These are phyloP conservation scores for Fusarium buharicum DNA, from an alignment of 2,329 filamentous ascomycete species.

Conservation along the genomic window DNA sequence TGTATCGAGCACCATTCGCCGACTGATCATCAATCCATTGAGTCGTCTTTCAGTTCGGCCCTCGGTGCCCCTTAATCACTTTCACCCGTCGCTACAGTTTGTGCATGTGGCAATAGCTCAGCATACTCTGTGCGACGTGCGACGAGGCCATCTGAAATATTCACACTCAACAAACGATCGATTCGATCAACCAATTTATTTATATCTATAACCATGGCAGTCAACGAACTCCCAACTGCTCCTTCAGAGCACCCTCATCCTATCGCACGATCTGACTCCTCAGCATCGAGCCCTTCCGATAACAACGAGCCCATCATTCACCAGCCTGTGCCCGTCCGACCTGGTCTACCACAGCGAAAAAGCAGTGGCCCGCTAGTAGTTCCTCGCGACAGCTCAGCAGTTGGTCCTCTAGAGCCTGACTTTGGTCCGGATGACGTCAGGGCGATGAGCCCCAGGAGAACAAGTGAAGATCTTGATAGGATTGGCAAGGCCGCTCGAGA, in stretches of 20 bases:
- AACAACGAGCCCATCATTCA: slow-evolving; percentile 56
- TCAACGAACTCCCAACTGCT: slow-evolving; percentile 41
- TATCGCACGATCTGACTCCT: slow-evolving; percentile 55
- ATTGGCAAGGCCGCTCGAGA: slow-evolving; percentile 84
- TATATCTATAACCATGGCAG: slow-evolving; percentile 34
- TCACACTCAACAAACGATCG: not conserved
- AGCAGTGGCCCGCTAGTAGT: slow-evolving; percentile 87
- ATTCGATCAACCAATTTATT: not conserved
- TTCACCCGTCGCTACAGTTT: slow-evolving; percentile 9
- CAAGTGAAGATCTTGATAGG: slow-evolving; percentile 88
- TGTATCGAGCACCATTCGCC: slow-evolving; percentile 9
- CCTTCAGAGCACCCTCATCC: slow-evolving; percentile 44
- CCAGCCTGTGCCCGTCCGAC: slow-evolving; percentile 66
- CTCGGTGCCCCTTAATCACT: not conserved
- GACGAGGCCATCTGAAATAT: slow-evolving; percentile 10
- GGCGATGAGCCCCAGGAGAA: slow-evolving; percentile 93
- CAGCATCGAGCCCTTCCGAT: slow-evolving; percentile 50
- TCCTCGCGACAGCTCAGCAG: slow-evolving; percentile 77
- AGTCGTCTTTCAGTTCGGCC: slow-evolving; percentile 1
- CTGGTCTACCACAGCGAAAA: slow-evolving; percentile 76
- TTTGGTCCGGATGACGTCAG: slow-evolving; percentile 89
- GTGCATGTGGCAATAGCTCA: slow-evolving; percentile 16
- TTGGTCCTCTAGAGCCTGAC: slow-evolving; percentile 77
- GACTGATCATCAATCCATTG: slow-evolving; percentile 11
- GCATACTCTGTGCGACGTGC: slow-evolving; percentile 18